phyloP scores from a whole-genome alignment of 768 basidiomycete species.

The Mycena epipterygia region DNA sequence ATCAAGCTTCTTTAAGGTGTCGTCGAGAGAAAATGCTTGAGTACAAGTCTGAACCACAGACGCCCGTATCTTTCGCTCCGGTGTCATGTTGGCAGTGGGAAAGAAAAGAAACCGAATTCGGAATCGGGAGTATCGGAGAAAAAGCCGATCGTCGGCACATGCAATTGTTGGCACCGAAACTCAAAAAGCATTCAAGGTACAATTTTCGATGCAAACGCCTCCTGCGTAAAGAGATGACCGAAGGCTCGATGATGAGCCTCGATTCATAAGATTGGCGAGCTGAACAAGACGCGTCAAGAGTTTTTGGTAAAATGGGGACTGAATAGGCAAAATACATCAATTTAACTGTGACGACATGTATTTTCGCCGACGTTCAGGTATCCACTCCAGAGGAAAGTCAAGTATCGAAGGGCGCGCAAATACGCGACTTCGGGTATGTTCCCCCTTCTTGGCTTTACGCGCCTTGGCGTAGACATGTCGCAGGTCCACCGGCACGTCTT shows the following conservation, averaged over 20 bases:
- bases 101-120: neutral
- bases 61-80: conserved; percentile 50
- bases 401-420: conserved; percentile 72
- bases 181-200: too few relatives aligned
- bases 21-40: conserved; percentile 58
- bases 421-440: conserved; percentile 69
- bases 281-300: too few relatives aligned
- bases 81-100: neutral
- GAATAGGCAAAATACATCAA: neutral
- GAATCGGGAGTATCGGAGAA: conserved; percentile 3
- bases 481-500: conserved; percentile 82
- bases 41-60: conserved; percentile 69
- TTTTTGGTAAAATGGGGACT: neutral
- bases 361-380: conserved; percentile 56
- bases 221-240: too few relatives aligned
- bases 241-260: too few relatives aligned
- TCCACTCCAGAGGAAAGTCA: conserved; percentile 92
- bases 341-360: conserved; percentile 15
- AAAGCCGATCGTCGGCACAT: neutral
- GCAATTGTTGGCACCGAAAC: too few relatives aligned
- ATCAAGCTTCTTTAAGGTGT: conserved; percentile 66
- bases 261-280: too few relatives aligned
- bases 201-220: too few relatives aligned
- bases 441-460: conserved; percentile 81
- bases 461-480: conserved; percentile 83